Base-by-base conservation (phyloP, 306 rosid species). In the Vigna nakashimae region DNA sequence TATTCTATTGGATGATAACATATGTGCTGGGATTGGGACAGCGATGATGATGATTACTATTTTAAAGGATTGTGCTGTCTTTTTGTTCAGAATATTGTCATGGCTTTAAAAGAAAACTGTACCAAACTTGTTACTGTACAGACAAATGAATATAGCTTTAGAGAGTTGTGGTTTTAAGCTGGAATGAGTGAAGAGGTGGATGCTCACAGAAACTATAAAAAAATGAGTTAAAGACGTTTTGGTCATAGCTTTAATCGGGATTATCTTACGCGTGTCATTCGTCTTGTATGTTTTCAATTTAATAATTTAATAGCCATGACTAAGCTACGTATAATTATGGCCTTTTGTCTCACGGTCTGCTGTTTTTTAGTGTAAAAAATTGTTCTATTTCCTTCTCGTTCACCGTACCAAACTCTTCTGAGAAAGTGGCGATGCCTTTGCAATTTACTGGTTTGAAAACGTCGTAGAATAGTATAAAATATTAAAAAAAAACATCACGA, bases 1-100 rank as follows among this genome's bases (percentile, higher is more conserved):
- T 26, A 28, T 59, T 55, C 38, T 45, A 43, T 57, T 78, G 69
- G 58, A 52, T 62, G 69, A 56, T 57, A 62, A 18, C 13, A 69
- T 30, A 2, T 48, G 30, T 57, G 69, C 38, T 57, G 34, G 51
- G 69, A 57, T 17, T 42, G 15, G 43, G 69, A 58, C 30, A 17
- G 20, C 34, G 4, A 56, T 45, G 14, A 30, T 67, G 46, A 24
- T 34, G 45, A 40, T 42, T 18, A 20, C 4, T 69, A 48, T 34
- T 48, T 59, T 45, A 45, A 11, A 3, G 46, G 46, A 40, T 9
- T 42, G 10, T 42, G 46, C 46, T 42, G 52, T 69, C 65, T 22
- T 57, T 14, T 11, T 57, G 59, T 55, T 3, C 62, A 3, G 46
- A 42, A 42, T 42, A 42, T 42, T 42, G 9, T 42, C 45, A 0